Evolutionary conservation across 2,329 filamentous ascomycete genomes (phyloP).

Genomic region (Zarea fungicola): DNA sequence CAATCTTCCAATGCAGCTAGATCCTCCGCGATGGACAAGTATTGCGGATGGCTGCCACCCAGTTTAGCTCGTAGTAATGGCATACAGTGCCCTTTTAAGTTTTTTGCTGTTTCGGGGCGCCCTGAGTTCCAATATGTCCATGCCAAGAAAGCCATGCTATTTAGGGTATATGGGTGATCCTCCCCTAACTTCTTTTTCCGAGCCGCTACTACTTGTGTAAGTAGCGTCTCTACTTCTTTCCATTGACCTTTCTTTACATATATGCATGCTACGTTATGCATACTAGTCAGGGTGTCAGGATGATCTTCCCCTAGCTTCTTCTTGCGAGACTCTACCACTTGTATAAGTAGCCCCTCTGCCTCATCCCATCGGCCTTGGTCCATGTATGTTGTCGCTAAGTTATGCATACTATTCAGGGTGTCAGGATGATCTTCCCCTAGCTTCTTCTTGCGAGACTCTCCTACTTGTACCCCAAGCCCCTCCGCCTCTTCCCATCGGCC

Average conservation of each 20-base stretch:
- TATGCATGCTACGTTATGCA: not conserved
- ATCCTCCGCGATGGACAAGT: too few species aligned
- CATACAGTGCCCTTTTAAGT: too few species aligned
- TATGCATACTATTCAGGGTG: constrained; percentile 18
- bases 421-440: constrained; percentile 16
- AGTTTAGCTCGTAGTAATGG: too few species aligned
- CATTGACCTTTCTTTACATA: not conserved
- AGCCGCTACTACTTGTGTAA: too few species aligned
- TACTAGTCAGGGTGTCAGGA: not conserved
- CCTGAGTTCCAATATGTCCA: too few species aligned
- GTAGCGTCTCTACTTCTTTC: not conserved
- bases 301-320: not conserved
- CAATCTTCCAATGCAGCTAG: too few species aligned
- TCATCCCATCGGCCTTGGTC: not conserved
- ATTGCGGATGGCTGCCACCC: too few species aligned
- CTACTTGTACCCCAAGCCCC: constrained; percentile 13
- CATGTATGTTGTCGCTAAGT: constrained; percentile 7
- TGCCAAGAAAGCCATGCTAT: too few species aligned
- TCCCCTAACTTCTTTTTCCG: too few species aligned
- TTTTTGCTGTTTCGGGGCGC: too few species aligned
- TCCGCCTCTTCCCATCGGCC: constrained; percentile 16
- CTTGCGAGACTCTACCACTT: too few species aligned
- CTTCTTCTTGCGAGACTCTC: constrained; percentile 15
- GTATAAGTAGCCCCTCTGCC: not conserved
- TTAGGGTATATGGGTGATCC: too few species aligned